Evolutionary conservation across 306 rosid species (phyloP), one percentile per base, ranked within the genome.

Genomic region (Quillaja saponaria): DNA sequence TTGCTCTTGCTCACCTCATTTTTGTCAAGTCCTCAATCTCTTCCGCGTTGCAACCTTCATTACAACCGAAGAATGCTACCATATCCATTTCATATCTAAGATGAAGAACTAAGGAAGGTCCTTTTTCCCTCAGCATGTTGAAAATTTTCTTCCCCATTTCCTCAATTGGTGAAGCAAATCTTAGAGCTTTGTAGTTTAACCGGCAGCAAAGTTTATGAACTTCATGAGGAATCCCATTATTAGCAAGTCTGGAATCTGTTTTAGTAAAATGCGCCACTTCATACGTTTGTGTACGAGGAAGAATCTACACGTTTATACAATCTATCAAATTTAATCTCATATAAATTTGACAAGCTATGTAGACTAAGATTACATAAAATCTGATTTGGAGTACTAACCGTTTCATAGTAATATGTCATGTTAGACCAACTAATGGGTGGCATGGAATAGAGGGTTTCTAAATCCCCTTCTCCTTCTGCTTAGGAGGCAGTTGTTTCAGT

Each of bases 11-110:
- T 53, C 63, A 86, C 96, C 96, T 84, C 96, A 86, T 78, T 64
- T 51, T 78, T 6, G 88, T 85, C 60, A 84, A 75, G 55, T 84
- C 81, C 39, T 81, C 81, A 25, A 66, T 76, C 77, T 89, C 95
- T 41, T 78, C 55, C 5, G 41, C 38, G 54, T 8, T 71, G 77
- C 96, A 89, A 46, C 95, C 95, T 54, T 77, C 84, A 31, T 81
- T 81, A 69, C 96, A 86, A 66, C 96, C 96, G 42, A 88, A 81
- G 84, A 89, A 89, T 34, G 96, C 84, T 15, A 89, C 48, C 96
- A 85, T 89, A 71, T 89, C 95, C 96, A 89, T 89, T 84, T 89
- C 95, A 37, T 89, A 89, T 71, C 96, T 65, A 56, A 89, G 96
- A 81, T 86, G 96, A 55, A 85, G 95, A 13, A 83, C 87, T 57